Evolutionary conservation across 176 grass and related monocot species (phyloP).

Genomic region (Hordeum marinum): DNA sequence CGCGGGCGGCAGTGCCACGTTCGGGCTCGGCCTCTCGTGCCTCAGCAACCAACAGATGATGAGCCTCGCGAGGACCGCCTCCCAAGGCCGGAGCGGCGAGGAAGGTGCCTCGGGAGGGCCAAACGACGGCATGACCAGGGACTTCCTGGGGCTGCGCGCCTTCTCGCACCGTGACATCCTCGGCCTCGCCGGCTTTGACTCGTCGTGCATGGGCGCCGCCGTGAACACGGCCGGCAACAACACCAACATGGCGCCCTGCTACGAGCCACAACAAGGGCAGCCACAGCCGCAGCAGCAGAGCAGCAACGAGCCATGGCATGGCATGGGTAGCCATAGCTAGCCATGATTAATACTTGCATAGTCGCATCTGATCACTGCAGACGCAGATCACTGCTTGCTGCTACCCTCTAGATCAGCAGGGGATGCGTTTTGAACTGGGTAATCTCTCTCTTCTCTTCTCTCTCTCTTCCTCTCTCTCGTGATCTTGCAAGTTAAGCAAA

Average conservation of each 20-base stretch:
- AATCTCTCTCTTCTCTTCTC: not conserved
- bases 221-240: constrained; percentile 14
- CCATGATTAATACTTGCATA: not conserved
- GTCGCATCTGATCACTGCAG: constrained; percentile 5
- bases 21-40: constrained; percentile 34
- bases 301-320: constrained; percentile 48
- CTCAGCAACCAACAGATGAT: constrained; percentile 25
- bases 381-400: not conserved
- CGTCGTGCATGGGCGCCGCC: constrained; percentile 48
- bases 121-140: constrained; percentile 66
- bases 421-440: constrained; percentile 25
- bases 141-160: constrained; percentile 83
- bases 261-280: constrained; percentile 25
- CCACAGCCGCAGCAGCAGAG: constrained; percentile 20
- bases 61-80: constrained; percentile 5
- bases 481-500: not conserved
- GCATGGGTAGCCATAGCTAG: constrained; percentile 39
- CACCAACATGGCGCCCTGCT: constrained; percentile 17
- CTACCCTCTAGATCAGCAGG: not conserved
- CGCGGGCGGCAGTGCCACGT: not conserved
- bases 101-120: constrained; percentile 2
- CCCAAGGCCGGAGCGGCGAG: constrained; percentile 33
- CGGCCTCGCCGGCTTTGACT: constrained; percentile 59
- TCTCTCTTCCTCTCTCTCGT: constrained; percentile 9
- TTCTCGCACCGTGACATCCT: constrained; percentile 74